These are phyloP conservation scores for Coniferiporia weirii DNA, from an alignment of 1,284 basidiomycete genomes.

Conservation along the genomic window DNA sequence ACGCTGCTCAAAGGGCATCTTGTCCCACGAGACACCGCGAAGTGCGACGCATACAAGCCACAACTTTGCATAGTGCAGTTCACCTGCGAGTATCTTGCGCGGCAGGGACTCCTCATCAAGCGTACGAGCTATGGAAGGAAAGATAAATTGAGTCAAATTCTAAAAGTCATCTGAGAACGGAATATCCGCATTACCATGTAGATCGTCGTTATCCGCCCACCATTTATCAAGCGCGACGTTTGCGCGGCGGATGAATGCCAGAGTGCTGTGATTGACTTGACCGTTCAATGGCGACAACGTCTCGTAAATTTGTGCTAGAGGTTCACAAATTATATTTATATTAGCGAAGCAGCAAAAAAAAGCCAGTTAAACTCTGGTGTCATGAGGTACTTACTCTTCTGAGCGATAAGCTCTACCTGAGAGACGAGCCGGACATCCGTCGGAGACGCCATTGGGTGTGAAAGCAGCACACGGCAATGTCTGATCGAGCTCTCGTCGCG, in stretches of 20 bases:
- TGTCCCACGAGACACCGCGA: constrained; percentile 88
- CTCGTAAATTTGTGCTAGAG: constrained; percentile 81
- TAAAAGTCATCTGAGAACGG: not conserved
- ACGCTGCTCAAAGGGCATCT: constrained; percentile 89
- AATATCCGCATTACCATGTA: constrained; percentile 48
- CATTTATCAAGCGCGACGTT: constrained; percentile 83
- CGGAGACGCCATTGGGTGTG: constrained; percentile 75
- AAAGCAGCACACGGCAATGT: constrained; percentile 75
- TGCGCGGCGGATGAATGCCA: constrained; percentile 81
- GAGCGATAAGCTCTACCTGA: constrained; percentile 84
- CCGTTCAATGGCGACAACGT: constrained; percentile 83
- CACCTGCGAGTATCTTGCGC: constrained; percentile 80
- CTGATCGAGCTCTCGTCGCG: constrained; percentile 84
- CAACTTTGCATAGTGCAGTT: constrained; percentile 86
- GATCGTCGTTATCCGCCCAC: constrained; percentile 81
- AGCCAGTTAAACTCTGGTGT: not conserved
- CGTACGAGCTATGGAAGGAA: constrained; percentile 47
- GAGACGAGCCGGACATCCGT: constrained; percentile 87
- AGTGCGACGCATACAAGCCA: constrained; percentile 92
- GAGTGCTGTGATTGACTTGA: constrained; percentile 78
- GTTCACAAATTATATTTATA: not conserved
- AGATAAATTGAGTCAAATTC: not conserved
- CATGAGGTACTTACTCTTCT: constrained; percentile 60
- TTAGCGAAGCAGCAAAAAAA: not conserved
- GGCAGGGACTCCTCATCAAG: constrained; percentile 83